Conservation (phyloP, 192 early-diverging fungal species). For the Coemansia sp. region DNA sequence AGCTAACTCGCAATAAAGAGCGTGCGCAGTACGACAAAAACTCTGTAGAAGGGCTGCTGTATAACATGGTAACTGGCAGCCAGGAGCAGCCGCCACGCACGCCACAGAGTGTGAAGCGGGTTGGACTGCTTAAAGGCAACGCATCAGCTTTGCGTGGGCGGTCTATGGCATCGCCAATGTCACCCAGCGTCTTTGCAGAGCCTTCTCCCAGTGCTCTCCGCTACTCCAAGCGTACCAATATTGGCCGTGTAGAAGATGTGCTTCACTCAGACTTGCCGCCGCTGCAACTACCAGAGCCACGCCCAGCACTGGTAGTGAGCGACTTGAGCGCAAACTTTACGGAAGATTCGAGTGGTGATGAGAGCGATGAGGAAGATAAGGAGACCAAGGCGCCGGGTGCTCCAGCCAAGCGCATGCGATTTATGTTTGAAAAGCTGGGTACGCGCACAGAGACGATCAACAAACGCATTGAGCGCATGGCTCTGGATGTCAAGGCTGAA, state of each 20-base stretch:
- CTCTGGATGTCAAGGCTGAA: slow-evolving; percentile 37
- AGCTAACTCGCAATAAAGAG: slow-evolving; percentile 42
- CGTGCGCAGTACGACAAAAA: slow-evolving; percentile 49
- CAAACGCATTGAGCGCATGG: slow-evolving; percentile 50
- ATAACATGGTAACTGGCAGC: slow-evolving; percentile 38
- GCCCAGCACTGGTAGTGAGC: slow-evolving; percentile 4
- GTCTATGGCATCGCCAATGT: slow-evolving; percentile 28
- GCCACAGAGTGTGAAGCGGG: slow-evolving; percentile 35
- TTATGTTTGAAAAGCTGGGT: slow-evolving; percentile 51
- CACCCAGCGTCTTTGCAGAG: slow-evolving; percentile 50
- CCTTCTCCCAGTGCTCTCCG: slow-evolving; percentile 47
- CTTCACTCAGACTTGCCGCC: slow-evolving; percentile 32
- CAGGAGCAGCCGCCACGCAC: slow-evolving; percentile 29
- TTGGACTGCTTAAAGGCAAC: slow-evolving; percentile 30
- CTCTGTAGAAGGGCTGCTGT: slow-evolving; percentile 45
- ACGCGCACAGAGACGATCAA: slow-evolving; percentile 42
- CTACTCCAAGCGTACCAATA: slow-evolving; percentile 38
- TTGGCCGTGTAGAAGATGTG: slow-evolving; percentile 33
- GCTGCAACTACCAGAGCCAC: slow-evolving; percentile 12
- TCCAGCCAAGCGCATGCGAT: slow-evolving; percentile 40
- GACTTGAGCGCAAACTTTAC: slow-evolving; percentile 14
- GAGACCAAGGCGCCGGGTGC: neutral
- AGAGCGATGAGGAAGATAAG: slow-evolving; percentile 14
- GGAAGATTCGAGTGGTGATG: slow-evolving; percentile 15
- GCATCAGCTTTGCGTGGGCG: slow-evolving; percentile 10